Evolutionary conservation across 1,139 yeast genomes (phyloP), one percentile per base, ranked within the genome.

Genomic region (Pichia sp.): DNA sequence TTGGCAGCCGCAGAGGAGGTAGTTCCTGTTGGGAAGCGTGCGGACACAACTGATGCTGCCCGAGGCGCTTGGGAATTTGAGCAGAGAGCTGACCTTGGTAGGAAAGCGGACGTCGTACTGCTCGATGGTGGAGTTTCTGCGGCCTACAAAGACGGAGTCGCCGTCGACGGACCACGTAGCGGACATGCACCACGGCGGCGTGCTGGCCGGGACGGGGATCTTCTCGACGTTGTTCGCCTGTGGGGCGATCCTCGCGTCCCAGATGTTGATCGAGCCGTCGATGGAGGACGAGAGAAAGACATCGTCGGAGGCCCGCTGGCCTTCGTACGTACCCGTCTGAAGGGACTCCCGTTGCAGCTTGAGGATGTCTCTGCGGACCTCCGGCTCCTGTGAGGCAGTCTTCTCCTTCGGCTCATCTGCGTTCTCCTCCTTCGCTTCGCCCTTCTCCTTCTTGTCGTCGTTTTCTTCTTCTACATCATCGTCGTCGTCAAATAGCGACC

Each of bases 121-220:
- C 62, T 93, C 98, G 4, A 92, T 90, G 0, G 86, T 78, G 48
- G 95, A 86, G 68, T 92, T 93, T 68, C 99, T 80, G 60, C 99
- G 79, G 1, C 99, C 99, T 3, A 85, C 90, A 64, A 78, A 93
- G 13, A 92, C 78, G 49, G 75, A 76, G 57, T 88, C 85, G 8
- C 99, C 99, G 64, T 85, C 85, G 54, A 77, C 76, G 5, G 96
- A 85, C 98, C 98, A 95, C 52, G 90, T 81, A 0, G 96, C 84
- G n/a, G 90, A 80, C 80, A 87, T 85, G 70, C 96, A 87, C 98
- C 98, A 93, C 0, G 99, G 99, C 1, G 58, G 58, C 5, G 54
- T 45, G 5, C 31, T 29, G 16, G 40, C 8, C 8, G 30, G 10
- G 1, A 43, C 23, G 1, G 50, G 50, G 16, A 55, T 31, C 32